A percentile compares a stretch with the other conserved stretches of the same genome.
phyloP scores from a whole-genome alignment of 352 stramenopile species.

The Blastocystis sp. region DNA sequence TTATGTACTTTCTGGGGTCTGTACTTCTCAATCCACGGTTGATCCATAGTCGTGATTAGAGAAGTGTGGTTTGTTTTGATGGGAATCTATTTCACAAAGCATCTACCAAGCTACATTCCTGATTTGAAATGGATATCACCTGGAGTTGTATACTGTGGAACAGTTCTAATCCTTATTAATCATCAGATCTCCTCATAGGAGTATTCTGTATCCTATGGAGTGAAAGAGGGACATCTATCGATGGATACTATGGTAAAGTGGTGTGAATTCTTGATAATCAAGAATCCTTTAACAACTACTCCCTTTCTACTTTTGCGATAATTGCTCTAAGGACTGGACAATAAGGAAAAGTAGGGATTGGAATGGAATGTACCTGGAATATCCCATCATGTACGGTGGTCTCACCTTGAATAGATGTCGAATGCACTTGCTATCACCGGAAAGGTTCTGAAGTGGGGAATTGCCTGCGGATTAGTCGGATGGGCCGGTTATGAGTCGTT shows the following conservation, averaged over 20 bases:
- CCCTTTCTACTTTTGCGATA: background rate
- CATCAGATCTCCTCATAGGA: too few relatives aligned
- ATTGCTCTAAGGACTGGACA: background rate
- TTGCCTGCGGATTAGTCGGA: slow-evolving; percentile 69
- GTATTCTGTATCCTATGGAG: too few relatives aligned
- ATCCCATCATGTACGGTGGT: background rate
- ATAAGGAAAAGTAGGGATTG: background rate
- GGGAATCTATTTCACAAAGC: too few relatives aligned
- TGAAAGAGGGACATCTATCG: too few relatives aligned
- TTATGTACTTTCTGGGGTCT: slow-evolving; percentile 73
- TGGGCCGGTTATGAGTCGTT: slow-evolving; percentile 76
- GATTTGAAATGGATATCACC: too few relatives aligned
- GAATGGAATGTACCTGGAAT: background rate
- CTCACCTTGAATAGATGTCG: background rate
- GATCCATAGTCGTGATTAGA: slow-evolving; percentile 52
- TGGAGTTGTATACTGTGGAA: too few relatives aligned
- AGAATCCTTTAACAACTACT: background rate
- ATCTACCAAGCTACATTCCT: too few relatives aligned
- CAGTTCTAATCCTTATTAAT: too few relatives aligned
- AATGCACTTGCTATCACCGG: slow-evolving; percentile 24
- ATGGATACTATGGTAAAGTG: too few relatives aligned
- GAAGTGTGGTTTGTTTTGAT: too few relatives aligned
- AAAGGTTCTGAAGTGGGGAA: slow-evolving; percentile 70
- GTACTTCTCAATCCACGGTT: slow-evolving; percentile 97
- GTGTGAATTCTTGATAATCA: background rate